Conservation (phyloP, 2,329 filamentous ascomycete species). For the Fusarium oligoseptatum region DNA sequence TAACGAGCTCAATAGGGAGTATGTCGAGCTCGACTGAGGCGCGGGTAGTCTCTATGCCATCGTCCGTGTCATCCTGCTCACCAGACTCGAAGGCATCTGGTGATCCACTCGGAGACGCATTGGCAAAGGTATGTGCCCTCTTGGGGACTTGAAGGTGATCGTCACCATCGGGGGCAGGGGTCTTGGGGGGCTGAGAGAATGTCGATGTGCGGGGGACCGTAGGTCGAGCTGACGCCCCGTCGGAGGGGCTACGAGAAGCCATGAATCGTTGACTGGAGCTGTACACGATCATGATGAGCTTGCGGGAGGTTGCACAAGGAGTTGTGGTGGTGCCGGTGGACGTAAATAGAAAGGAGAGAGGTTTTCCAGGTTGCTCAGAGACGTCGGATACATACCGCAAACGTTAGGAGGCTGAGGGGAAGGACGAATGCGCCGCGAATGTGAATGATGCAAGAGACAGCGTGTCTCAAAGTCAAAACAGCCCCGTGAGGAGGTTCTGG, state of each 20-base stretch:
- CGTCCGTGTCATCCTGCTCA: conserved; percentile 58
- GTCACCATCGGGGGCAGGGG: conserved; percentile 45
- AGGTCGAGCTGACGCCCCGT: conserved; percentile 49
- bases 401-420: conserved; percentile 22
- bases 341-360: background rate
- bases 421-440: conserved; percentile 19
- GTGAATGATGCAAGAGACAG: conserved; percentile 43
- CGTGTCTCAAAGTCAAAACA: conserved; percentile 43
- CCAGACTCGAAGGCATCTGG: conserved; percentile 66
- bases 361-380: conserved; percentile 16
- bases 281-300: conserved; percentile 48
- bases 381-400: conserved; percentile 34
- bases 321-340: background rate
- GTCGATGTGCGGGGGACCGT: conserved; percentile 49
- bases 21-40: conserved; percentile 83
- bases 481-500: conserved; percentile 19
- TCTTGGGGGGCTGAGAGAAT: conserved; percentile 41
- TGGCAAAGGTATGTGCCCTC: conserved; percentile 62
- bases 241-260: conserved; percentile 50
- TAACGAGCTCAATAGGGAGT: conserved; percentile 92
- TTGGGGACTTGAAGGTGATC: conserved; percentile 54
- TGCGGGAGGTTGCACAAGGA: conserved; percentile 10
- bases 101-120: conserved; percentile 51
- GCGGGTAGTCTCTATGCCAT: conserved; percentile 61
- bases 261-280: conserved; percentile 49